Percentiles rank a stretch among this genome's conserved stretches.
Conservation (phyloP, 2,329 filamentous ascomycete genomes). For the Fusarium coffeatum region DNA sequence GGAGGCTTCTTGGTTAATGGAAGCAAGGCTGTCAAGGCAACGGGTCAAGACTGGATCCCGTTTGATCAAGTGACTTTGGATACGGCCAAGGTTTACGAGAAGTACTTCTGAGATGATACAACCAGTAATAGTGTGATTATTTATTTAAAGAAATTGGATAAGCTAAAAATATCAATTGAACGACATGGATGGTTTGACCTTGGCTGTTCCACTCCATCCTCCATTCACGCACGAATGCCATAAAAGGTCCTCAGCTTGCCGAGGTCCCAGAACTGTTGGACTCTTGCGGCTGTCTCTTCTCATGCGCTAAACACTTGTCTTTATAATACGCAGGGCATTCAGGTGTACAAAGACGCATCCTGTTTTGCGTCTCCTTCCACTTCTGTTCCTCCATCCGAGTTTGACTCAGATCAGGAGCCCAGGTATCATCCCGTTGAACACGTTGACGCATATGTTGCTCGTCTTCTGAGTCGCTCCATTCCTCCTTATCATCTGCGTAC, state of each 20-base stretch:
- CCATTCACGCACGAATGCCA: no score
- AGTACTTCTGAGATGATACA: neutral
- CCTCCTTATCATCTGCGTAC: neutral
- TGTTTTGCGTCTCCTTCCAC: neutral
- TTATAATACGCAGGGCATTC: neutral
- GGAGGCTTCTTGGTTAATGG: neutral
- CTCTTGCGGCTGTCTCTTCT: neutral
- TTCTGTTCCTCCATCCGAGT: neutral
- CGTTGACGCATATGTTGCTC: neutral
- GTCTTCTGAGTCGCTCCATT: no score
- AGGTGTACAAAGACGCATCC: neutral
- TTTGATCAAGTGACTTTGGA: slow-evolving; percentile 16
- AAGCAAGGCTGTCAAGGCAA: slow-evolving; percentile 8
- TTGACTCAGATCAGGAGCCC: neutral
- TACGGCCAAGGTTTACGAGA: slow-evolving; percentile 11
- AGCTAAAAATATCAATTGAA: no score
- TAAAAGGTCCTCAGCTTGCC: neutral
- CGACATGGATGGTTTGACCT: no score
- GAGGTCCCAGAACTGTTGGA: accelerated
- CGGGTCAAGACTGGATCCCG: slow-evolving; percentile 9
- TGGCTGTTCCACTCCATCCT: neutral
- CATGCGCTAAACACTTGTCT: neutral
- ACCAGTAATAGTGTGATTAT: neutral
- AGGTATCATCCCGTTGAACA: neutral
- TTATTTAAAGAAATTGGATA: no score